Evolutionary conservation across 2,329 filamentous ascomycete species (phyloP).

Genomic region (Macrophomina pseudophaseolina): DNA sequence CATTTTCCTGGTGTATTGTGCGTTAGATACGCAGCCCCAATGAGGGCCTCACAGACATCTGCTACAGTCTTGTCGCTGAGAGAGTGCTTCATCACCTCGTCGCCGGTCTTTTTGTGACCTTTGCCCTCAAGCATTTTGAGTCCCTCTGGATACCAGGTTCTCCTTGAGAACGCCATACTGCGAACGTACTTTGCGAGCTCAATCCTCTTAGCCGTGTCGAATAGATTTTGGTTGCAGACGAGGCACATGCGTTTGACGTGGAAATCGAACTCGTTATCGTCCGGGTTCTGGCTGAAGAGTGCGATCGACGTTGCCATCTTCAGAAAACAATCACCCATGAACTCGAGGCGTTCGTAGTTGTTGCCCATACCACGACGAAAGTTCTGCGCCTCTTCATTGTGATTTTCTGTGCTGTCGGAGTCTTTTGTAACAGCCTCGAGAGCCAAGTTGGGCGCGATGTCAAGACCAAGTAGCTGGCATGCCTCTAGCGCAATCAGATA

Average conservation of each 20-base stretch:
- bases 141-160: conserved; percentile 87
- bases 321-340: conserved; percentile 89
- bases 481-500: conserved; percentile 81
- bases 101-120: conserved; percentile 53
- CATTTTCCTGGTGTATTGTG: conserved; percentile 52
- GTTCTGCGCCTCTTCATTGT: conserved; percentile 69
- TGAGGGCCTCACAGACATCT: conserved; percentile 92
- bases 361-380: conserved; percentile 86
- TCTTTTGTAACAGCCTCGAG: conserved; percentile 94
- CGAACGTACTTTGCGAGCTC: conserved; percentile 78
- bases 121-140: conserved; percentile 77
- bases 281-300: conserved; percentile 76
- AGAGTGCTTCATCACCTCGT: conserved; percentile 61
- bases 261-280: conserved; percentile 81
- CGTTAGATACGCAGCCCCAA: conserved; percentile 77
- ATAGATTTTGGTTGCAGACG: conserved; percentile 89
- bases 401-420: conserved; percentile 80
- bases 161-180: conserved; percentile 74
- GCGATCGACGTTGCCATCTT: conserved; percentile 96
- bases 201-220: conserved; percentile 72
- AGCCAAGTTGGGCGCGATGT: conserved; percentile 70
- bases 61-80: conserved; percentile 90
- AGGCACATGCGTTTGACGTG: conserved; percentile 91
- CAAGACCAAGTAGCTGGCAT: conserved; percentile 67
- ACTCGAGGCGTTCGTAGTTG: conserved; percentile 94